Conservation (phyloP, 306 rosid genomes). For the Medicago ruthenica region DNA sequence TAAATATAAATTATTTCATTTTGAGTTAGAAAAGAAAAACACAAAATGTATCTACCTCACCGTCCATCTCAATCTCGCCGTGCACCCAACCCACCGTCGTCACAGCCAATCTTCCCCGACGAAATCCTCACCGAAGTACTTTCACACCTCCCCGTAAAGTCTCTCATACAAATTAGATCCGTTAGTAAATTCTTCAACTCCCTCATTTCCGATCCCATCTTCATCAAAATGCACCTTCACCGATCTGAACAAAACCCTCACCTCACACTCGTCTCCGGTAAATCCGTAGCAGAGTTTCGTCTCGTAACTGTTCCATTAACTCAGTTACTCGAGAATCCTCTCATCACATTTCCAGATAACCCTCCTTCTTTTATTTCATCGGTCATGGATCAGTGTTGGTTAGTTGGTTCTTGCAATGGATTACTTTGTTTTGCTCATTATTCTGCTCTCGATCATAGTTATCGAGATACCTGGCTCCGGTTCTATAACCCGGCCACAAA, state of each 20-base stretch:
- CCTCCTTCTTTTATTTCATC: not conserved
- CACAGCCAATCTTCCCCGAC: not conserved
- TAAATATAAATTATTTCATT: too few relatives aligned
- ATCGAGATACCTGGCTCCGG: not conserved
- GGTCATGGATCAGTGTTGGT: not conserved
- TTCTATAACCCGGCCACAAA: slow-evolving; percentile 7
- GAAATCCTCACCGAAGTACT: not conserved
- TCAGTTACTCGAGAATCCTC: not conserved
- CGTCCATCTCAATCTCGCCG: too few relatives aligned
- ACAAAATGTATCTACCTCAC: too few relatives aligned
- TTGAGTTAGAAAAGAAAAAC: too few relatives aligned
- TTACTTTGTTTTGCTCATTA: not conserved
- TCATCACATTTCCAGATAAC: not conserved
- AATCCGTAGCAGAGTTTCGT: not conserved
- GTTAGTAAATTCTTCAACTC: not conserved
- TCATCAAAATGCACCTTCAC: not conserved
- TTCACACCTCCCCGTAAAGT: not conserved
- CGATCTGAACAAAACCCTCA: not conserved
- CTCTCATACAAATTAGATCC: not conserved
- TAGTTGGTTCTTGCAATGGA: slow-evolving; percentile 24
- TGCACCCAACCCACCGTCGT: too few relatives aligned
- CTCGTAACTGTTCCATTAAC: not conserved
- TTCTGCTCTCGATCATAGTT: not conserved
- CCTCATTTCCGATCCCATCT: not conserved
- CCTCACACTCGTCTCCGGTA: not conserved